Evolutionary conservation across 1,284 basidiomycete genomes (phyloP).

Genomic region (Polyporus tsugae): DNA sequence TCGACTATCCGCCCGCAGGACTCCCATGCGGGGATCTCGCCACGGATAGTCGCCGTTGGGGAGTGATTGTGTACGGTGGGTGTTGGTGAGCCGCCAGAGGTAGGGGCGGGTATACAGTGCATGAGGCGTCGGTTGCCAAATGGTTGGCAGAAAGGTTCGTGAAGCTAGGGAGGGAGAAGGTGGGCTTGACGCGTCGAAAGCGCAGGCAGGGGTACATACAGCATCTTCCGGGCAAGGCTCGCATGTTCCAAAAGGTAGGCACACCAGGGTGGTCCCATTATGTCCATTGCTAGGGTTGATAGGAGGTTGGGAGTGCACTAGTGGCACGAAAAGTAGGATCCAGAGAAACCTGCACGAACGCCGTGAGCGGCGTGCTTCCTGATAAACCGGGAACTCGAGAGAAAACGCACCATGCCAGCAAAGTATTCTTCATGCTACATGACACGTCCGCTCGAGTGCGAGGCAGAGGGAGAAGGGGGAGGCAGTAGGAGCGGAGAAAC

Average conservation of each 20-base stretch:
- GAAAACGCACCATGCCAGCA: constrained; percentile 18
- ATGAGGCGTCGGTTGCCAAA: constrained; percentile 89
- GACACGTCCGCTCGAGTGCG: constrained; percentile 6
- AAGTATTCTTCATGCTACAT: constrained; percentile 27
- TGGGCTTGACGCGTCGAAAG: constrained; percentile 10
- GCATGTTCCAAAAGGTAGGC: constrained; percentile 82
- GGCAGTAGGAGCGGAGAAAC: neutral
- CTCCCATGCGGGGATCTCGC: constrained; percentile 88
- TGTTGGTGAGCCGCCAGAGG: constrained; percentile 33
- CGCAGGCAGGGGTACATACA: constrained; percentile 54
- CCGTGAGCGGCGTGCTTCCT: too few relatives aligned
- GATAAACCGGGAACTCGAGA: too few relatives aligned
- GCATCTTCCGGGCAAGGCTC: constrained; percentile 84
- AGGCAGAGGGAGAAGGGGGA: neutral
- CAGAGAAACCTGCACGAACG: constrained; percentile 23
- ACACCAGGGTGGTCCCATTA: constrained; percentile 52
- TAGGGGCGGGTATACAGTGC: constrained; percentile 68
- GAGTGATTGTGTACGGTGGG: constrained; percentile 22
- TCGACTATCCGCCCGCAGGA: constrained; percentile 85
- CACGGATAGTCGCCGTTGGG: constrained; percentile 42
- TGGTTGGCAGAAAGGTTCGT: constrained; percentile 89
- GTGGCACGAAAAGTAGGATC: constrained; percentile 17
- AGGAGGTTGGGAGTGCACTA: constrained; percentile 18
- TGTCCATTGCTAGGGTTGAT: constrained; percentile 13
- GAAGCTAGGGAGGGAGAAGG: constrained; percentile 56